Conservation (phyloP, 2,329 filamentous ascomycete genomes). For the Colletotrichum camelliae region DNA sequence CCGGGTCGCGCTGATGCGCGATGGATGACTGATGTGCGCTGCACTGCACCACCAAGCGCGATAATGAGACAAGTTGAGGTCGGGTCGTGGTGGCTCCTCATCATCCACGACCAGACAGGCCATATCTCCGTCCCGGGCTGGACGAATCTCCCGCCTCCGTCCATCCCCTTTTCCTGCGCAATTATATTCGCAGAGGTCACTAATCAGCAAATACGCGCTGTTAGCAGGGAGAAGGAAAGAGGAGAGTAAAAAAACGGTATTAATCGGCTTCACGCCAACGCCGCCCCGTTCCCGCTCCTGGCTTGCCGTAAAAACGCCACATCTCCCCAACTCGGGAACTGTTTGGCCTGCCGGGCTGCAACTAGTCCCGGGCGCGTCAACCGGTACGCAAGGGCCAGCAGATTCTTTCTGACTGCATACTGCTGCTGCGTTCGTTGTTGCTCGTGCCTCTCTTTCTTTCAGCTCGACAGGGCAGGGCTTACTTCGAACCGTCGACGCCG, state of each 20-base stretch:
- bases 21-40: background rate
- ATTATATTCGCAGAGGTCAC: background rate
- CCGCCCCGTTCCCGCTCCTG: background rate
- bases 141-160: background rate
- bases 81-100: background rate
- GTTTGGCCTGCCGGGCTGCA: background rate
- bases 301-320: background rate
- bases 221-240: background rate
- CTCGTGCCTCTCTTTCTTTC: background rate
- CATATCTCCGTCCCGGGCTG: background rate
- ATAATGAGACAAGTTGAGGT: background rate
- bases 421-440: background rate
- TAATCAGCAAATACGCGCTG: background rate
- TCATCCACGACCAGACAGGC: background rate
- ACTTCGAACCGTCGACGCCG: background rate
- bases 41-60: background rate
- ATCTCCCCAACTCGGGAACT: background rate
- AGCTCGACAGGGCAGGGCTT: background rate
- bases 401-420: background rate
- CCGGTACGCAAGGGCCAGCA: background rate
- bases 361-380: background rate
- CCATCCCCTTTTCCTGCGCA: background rate
- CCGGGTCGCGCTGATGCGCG: background rate
- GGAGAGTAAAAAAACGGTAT: background rate
- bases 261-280: background rate